Evolutionary conservation across 495 filamentous ascomycete genomes (phyloP).

Genomic region (Talaromyces trachyspermus): DNA sequence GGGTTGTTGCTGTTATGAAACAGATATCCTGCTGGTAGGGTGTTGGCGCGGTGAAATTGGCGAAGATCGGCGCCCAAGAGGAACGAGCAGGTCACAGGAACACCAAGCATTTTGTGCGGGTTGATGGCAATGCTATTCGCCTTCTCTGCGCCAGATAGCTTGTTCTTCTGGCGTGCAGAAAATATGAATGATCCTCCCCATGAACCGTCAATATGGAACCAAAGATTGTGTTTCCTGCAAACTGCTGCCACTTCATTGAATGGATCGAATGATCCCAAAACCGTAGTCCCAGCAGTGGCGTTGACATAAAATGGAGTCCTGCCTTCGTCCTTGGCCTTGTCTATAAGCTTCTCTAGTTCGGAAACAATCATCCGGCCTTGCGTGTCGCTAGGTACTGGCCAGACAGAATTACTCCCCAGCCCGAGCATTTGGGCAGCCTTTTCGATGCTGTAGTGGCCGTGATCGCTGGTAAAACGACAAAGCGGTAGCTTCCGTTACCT

Average conservation of each 20-base stretch:
- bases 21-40: constrained; percentile 77
- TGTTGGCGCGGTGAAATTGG: constrained; percentile 74
- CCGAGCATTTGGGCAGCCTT: constrained; percentile 86
- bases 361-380: constrained; percentile 62
- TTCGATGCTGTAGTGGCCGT: constrained; percentile 92
- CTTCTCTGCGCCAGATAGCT: constrained; percentile 60
- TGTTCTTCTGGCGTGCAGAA: constrained; percentile 52
- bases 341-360: constrained; percentile 54
- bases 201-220: constrained; percentile 85
- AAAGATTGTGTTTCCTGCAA: constrained; percentile 64
- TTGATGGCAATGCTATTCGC: constrained; percentile 81
- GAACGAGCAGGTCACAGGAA: constrained; percentile 85
- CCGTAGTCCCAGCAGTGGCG: constrained; percentile 90
- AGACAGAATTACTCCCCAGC: constrained; percentile 65
- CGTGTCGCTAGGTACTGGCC: constrained; percentile 65
- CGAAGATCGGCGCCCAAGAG: constrained; percentile 68
- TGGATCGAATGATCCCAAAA: constrained; percentile 83
- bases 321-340: constrained; percentile 50
- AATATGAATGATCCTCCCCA: constrained; percentile 88
- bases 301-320: constrained; percentile 91
- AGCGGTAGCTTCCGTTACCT: constrained; percentile 56
- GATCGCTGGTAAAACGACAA: constrained; percentile 83
- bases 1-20: constrained; percentile 59
- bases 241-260: constrained; percentile 63
- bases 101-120: constrained; percentile 95